Evolutionary conservation across 2,329 filamentous ascomycete genomes (phyloP).

Genomic region (Juglanconis sp.): DNA sequence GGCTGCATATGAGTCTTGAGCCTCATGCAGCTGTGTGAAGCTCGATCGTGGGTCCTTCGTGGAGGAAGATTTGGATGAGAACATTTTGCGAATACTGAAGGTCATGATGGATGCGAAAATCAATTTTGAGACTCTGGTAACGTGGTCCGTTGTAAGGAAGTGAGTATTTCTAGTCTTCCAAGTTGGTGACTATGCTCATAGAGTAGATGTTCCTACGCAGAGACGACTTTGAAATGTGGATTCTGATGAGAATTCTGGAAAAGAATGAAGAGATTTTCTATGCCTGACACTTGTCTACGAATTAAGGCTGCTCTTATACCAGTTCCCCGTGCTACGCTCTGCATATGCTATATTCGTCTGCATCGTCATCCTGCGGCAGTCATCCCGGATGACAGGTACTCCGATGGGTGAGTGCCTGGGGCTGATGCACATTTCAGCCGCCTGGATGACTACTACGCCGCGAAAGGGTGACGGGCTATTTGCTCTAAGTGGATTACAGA

Average conservation of each 20-base stretch:
- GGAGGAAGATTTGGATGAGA: background rate
- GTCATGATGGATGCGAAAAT: background rate
- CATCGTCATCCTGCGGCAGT: background rate
- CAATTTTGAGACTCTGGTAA: background rate
- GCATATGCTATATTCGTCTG: no score
- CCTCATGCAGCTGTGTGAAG: background rate
- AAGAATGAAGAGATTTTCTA: background rate
- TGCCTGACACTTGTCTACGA: background rate
- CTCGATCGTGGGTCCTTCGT: background rate
- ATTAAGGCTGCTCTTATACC: no score
- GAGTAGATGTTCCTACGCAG: no score
- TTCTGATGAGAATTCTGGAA: background rate
- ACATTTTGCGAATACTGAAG: slow-evolving; percentile 11
- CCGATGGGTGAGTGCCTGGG: no score
- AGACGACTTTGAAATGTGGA: background rate
- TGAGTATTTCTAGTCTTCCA: no score
- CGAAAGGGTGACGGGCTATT: background rate
- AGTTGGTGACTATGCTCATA: no score
- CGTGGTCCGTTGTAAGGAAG: no score
- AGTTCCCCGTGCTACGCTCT: no score
- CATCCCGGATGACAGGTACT: no score
- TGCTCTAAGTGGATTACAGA: background rate
- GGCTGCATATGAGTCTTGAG: slow-evolving; percentile 2
- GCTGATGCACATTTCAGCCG: no score
- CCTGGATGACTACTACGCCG: background rate